A percentile compares a stretch with the other conserved stretches of the same genome.
phyloP scores from a whole-genome alignment of 2,329 filamentous ascomycete species.

The Waltergamsia citrina region DNA sequence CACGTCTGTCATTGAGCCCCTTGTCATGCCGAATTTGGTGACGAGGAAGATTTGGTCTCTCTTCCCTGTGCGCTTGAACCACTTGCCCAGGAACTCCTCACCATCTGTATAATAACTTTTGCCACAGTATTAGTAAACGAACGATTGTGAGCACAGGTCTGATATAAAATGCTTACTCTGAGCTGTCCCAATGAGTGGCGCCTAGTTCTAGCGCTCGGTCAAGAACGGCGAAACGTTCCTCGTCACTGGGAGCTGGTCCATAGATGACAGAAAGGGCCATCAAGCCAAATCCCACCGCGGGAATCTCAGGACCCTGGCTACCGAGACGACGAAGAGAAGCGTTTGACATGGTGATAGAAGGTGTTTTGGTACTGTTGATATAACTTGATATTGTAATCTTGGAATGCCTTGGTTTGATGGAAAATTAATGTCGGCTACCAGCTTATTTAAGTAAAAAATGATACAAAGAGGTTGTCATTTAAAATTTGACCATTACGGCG shows the following conservation, averaged over 20 bases:
- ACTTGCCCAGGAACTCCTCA: slow-evolving; percentile 36
- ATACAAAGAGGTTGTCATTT: too few relatives aligned
- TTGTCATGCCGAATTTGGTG: slow-evolving; percentile 15
- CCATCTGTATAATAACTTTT: slow-evolving; percentile 28
- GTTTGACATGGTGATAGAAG: too few relatives aligned
- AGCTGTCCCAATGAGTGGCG: slow-evolving; percentile 36
- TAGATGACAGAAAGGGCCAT: slow-evolving; percentile 29
- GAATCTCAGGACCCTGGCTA: slow-evolving; percentile 37
- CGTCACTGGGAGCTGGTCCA: slow-evolving; percentile 24
- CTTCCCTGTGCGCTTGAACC: slow-evolving; percentile 33
- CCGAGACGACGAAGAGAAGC: slow-evolving; percentile 27
- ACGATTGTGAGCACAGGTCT: too few relatives aligned
- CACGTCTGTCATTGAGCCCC: slow-evolving; percentile 1
- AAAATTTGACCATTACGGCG: too few relatives aligned
- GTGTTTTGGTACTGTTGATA: too few relatives aligned
- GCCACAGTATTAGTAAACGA: too few relatives aligned
- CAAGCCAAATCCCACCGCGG: slow-evolving; percentile 37
- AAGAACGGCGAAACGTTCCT: slow-evolving; percentile 36
- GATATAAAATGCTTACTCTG: slow-evolving; percentile 15
- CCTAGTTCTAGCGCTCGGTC: slow-evolving; percentile 36
- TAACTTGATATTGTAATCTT: too few relatives aligned
- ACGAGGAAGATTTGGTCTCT: slow-evolving; percentile 36
- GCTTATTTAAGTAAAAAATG: too few relatives aligned
- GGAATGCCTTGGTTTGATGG: too few relatives aligned
- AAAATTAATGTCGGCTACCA: too few relatives aligned